Percentiles rank a stretch among this genome's conserved stretches.
Conservation (phyloP, 1,284 basidiomycete species). For the Ustilago tritici region DNA sequence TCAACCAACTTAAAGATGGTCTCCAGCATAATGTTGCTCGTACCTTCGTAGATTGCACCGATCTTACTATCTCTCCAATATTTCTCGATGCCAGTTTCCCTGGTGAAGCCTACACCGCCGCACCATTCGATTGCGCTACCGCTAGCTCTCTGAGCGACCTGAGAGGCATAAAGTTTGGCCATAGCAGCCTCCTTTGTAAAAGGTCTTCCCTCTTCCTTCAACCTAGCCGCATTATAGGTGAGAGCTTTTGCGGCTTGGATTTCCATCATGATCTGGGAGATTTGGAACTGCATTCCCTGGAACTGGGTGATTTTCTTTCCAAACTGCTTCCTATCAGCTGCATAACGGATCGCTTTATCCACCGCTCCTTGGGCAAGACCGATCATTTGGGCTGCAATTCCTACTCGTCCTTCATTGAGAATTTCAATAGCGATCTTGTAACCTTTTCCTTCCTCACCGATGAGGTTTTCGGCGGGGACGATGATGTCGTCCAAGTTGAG, state of each 20-base stretch:
- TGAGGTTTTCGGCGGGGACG: constrained; percentile 90
- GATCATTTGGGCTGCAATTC: constrained; percentile 85
- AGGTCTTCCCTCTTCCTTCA: constrained; percentile 90
- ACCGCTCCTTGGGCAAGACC: constrained; percentile 97
- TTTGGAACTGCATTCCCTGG: constrained; percentile 96
- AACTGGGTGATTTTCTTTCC: constrained; percentile 85
- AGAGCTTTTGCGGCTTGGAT: constrained; percentile 92
- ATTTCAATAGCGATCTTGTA: constrained; percentile 98
- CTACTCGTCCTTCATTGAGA: constrained; percentile 95
- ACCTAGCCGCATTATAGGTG: constrained; percentile 95
- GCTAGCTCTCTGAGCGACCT: constrained; percentile 87
- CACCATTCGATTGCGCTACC: constrained; percentile 96
- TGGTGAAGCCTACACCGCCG: constrained; percentile 92
- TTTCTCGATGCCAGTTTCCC: constrained; percentile 86
- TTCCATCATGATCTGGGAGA: constrained; percentile 84
- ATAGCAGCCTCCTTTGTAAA: constrained; percentile 96
- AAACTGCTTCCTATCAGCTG: constrained; percentile 93
- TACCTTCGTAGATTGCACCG: constrained; percentile 88
- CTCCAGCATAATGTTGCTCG: constrained; percentile 84
- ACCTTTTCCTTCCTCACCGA: constrained; percentile 92
- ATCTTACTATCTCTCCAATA: constrained; percentile 83
- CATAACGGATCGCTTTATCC: constrained; percentile 90
- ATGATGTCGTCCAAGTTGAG: constrained; percentile 95
- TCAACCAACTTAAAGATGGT: constrained; percentile 83
- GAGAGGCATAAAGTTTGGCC: constrained; percentile 86